Percentiles rank a stretch among this genome's conserved stretches.
Evolutionary conservation across 805 yeast species (phyloP).

Genomic region (Kregervanrija delftensis): DNA sequence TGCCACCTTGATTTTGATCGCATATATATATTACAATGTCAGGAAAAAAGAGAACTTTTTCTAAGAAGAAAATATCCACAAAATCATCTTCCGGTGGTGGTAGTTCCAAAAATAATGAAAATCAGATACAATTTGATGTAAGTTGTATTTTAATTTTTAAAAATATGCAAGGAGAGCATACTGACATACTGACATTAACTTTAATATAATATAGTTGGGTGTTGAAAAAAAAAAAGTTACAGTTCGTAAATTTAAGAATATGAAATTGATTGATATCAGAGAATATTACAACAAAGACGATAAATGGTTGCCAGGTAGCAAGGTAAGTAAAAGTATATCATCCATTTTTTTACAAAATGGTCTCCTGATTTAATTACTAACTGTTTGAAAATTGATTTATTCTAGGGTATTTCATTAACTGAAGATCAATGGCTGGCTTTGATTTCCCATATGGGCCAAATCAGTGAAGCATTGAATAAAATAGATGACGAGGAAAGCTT

Average conservation of each 20-base stretch:
- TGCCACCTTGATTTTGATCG: neutral
- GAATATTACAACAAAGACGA: conserved; percentile 64
- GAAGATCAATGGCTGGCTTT: conserved; percentile 48
- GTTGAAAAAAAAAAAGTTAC: conserved; percentile 60
- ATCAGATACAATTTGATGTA: conserved; percentile 9
- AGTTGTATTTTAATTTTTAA: neutral
- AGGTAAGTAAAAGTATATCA: conserved; percentile 30
- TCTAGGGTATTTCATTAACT: conserved; percentile 51
- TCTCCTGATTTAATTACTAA: no score
- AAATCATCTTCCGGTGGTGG: neutral
- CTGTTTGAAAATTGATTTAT: neutral
- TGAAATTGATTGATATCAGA: conserved; percentile 70
- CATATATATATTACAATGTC: neutral
- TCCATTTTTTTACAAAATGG: no score
- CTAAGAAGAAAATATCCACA: neutral
- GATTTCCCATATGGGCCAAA: conserved; percentile 38
- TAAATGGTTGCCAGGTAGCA: conserved; percentile 73
- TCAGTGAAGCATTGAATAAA: conserved; percentile 41
- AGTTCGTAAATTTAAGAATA: conserved; percentile 64
- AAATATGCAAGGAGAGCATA: neutral
- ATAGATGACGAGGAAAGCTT: conserved; percentile 23
- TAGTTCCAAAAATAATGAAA: neutral
- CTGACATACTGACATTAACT: neutral
- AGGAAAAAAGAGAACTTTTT: neutral
- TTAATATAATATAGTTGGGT: conserved; percentile 15